Evolutionary conservation across 495 filamentous ascomycete genomes (phyloP).

Genomic region (Lasiosphaeria miniovina): DNA sequence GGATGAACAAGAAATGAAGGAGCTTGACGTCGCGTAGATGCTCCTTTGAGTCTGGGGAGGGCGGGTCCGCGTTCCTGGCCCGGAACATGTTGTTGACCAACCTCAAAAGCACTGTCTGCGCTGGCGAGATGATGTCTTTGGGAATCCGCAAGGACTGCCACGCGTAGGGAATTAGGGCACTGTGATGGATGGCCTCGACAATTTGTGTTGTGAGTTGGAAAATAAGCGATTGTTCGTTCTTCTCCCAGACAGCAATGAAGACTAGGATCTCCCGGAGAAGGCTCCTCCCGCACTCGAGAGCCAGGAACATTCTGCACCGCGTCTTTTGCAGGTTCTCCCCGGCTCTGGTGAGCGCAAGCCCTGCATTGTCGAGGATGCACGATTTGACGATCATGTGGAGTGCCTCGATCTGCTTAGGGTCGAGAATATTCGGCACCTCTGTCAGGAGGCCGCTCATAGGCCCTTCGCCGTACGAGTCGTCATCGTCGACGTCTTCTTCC

Average conservation of each 20-base stretch:
- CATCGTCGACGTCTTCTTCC: constrained; percentile 77
- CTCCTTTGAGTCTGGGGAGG: constrained; percentile 47
- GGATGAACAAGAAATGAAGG: constrained; percentile 85
- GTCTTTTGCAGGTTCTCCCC: constrained; percentile 79
- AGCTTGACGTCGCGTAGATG: constrained; percentile 53
- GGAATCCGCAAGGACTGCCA: constrained; percentile 87
- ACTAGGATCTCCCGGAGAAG: constrained; percentile 86
- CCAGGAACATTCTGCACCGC: constrained; percentile 81
- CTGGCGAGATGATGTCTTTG: constrained; percentile 93
- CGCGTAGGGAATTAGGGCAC: constrained; percentile 81
- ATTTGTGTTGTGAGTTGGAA: constrained; percentile 96
- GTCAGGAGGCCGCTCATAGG: constrained; percentile 84
- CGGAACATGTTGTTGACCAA: constrained; percentile 87
- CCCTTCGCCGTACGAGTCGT: constrained; percentile 76
- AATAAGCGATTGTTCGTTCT: constrained; percentile 84
- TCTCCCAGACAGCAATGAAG: constrained; percentile 95
- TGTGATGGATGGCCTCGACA: constrained; percentile 84
- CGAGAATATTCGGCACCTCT: constrained; percentile 89
- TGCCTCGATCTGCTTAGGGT: constrained; percentile 89
- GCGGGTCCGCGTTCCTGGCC: constrained; percentile 57
- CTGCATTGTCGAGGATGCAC: constrained; percentile 72
- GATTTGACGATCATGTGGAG: constrained; percentile 92
- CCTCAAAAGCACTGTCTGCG: constrained; percentile 87
- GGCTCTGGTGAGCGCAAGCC: constrained; percentile 48
- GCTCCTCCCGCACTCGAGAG: constrained; percentile 81